Evolutionary conservation across 352 stramenopile species (phyloP).

Genomic region (Pythium sp.): DNA sequence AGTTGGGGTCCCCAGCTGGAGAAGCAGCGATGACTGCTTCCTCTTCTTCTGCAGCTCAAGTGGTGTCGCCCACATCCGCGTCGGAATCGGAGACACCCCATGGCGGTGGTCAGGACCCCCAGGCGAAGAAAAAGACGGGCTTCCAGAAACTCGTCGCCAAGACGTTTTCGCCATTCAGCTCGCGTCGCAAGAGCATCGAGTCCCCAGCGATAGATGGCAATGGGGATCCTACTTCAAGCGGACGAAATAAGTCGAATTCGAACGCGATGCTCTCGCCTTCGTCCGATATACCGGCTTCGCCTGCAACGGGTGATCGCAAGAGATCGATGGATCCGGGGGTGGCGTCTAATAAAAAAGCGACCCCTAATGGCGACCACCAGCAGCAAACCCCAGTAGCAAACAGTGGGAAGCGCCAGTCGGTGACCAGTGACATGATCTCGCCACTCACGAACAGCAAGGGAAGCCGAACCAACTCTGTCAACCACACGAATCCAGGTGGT

Average conservation of each 20-base stretch:
- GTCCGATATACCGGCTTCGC: conserved; percentile 3
- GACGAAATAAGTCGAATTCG: neutral
- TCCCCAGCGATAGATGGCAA: conserved; percentile 11
- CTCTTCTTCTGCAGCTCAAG: neutral
- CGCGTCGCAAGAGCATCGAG: conserved; percentile 29
- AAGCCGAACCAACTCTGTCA: conserved; percentile 15
- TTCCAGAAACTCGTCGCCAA: conserved; percentile 66
- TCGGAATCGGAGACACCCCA: conserved; percentile 20
- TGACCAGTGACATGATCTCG: neutral
- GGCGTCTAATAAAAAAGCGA: neutral
- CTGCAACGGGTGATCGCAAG: neutral
- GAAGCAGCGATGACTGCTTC: neutral
- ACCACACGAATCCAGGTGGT: conserved; percentile 2
- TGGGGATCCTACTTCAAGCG: neutral
- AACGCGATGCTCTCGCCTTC: conserved; percentile 4
- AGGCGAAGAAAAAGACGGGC: conserved; percentile 41
- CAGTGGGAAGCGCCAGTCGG: conserved; percentile 2
- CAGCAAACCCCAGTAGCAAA: neutral
- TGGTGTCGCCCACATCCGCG: conserved; percentile 11
- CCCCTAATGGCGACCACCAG: neutral
- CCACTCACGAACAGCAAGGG: conserved; percentile 3
- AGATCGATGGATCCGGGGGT: no score
- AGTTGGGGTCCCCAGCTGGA: neutral
- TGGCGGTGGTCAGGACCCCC: conserved; percentile 5
- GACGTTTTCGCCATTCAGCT: conserved; percentile 56